phyloP scores from a whole-genome alignment of 768 basidiomycete genomes.

The Mycena polygramma region DNA sequence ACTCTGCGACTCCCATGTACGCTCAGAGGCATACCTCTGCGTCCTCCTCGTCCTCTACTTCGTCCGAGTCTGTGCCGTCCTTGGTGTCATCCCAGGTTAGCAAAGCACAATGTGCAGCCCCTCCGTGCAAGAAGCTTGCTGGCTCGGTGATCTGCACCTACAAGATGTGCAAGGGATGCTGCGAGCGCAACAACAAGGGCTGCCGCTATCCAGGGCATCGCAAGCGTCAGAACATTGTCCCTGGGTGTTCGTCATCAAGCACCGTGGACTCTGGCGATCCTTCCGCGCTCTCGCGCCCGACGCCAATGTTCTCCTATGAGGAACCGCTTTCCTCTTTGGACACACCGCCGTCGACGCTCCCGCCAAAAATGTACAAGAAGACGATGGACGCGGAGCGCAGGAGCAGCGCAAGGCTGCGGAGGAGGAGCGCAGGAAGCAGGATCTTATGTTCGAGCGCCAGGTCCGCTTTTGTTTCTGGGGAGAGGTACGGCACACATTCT shows the following conservation, averaged over 20 bases:
- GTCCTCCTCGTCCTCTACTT: too few relatives aligned
- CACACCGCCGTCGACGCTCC: not conserved
- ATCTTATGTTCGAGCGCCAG: slow-evolving; percentile 3
- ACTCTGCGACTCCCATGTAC: too few relatives aligned
- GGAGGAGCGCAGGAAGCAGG: slow-evolving; percentile 2
- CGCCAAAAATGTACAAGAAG: not conserved
- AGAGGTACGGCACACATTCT: not conserved
- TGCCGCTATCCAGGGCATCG: too few relatives aligned
- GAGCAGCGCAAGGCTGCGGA: not conserved
- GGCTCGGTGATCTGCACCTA: too few relatives aligned
- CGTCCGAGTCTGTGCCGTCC: too few relatives aligned
- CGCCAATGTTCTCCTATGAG: slow-evolving; percentile 8
- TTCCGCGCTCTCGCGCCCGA: slow-evolving; percentile 6
- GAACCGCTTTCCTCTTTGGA: not conserved
- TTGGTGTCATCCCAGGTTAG: too few relatives aligned
- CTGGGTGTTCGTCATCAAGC: not conserved
- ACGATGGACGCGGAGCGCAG: not conserved
- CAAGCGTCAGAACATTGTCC: too few relatives aligned
- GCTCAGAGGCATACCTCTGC: too few relatives aligned
- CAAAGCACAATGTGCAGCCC: too few relatives aligned
- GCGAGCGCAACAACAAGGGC: too few relatives aligned
- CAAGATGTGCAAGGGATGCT: too few relatives aligned
- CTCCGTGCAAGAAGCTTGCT: too few relatives aligned
- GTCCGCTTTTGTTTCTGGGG: slow-evolving; percentile 21
- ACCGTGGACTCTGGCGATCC: slow-evolving; percentile 8